phyloP scores from a whole-genome alignment of 495 filamentous ascomycete species.

The Hapsidospora chrysogenum region DNA sequence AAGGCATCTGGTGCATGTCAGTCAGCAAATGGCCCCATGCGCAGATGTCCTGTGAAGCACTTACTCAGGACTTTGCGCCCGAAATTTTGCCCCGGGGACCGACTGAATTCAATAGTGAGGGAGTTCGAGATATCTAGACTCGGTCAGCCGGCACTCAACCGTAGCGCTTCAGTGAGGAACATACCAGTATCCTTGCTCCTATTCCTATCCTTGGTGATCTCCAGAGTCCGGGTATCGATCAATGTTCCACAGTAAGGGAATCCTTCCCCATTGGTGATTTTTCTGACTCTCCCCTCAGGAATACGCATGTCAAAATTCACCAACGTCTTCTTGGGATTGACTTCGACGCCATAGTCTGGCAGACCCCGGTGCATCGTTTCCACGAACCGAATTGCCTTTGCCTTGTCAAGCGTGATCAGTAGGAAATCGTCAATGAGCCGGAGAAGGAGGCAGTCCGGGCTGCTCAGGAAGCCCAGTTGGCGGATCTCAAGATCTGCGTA shows the following conservation, averaged over 20 bases:
- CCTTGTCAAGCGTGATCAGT: constrained; percentile 54
- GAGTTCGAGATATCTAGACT: constrained; percentile 35
- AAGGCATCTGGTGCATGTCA: constrained; percentile 34
- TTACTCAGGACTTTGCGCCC: constrained; percentile 61
- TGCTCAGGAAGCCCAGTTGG: constrained; percentile 46
- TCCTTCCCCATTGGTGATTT: constrained; percentile 21
- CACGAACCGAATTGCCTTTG: constrained; percentile 53
- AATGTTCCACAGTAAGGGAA: constrained; percentile 83
- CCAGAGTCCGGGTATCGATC: constrained; percentile 62
- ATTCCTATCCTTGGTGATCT: constrained; percentile 30
- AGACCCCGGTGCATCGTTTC: constrained; percentile 63
- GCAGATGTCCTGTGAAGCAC: constrained; percentile 17
- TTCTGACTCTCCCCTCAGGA: constrained; percentile 34
- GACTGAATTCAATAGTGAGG: constrained; percentile 59
- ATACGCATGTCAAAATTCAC: constrained; percentile 63
- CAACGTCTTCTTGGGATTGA: constrained; percentile 67
- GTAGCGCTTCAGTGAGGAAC: not conserved
- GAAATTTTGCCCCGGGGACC: constrained; percentile 53
- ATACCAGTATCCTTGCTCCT: constrained; percentile 11
- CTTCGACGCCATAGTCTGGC: constrained; percentile 59
- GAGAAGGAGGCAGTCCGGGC: constrained; percentile 47
- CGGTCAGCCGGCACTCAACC: too few species aligned
- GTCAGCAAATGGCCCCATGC: constrained; percentile 31
- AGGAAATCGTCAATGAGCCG: constrained; percentile 86
- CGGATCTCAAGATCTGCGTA: constrained; percentile 71